These are phyloP conservation scores for Podosphaera xanthii DNA, from an alignment of 2,329 filamentous ascomycete genomes.

Conservation along the genomic window DNA sequence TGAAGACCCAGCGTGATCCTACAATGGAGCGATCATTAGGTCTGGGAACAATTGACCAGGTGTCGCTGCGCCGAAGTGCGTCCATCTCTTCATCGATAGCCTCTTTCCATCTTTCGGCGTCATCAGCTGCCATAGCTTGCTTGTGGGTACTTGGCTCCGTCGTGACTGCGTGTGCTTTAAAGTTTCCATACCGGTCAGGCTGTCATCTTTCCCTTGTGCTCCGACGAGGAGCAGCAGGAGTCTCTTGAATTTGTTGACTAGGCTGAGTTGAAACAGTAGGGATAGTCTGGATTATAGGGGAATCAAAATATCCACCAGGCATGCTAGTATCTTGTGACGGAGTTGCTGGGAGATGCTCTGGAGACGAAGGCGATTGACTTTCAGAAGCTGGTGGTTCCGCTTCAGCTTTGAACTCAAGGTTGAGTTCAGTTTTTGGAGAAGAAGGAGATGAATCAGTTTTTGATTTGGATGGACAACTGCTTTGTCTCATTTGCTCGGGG, in stretches of 20 bases:
- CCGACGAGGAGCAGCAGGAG: background rate
- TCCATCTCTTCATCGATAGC: slow-evolving; percentile 1
- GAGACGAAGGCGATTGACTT: background rate
- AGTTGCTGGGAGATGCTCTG: background rate
- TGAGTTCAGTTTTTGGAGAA: background rate
- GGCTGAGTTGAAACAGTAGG: background rate
- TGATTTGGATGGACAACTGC: background rate
- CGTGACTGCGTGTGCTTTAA: background rate
- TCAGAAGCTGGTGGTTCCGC: background rate
- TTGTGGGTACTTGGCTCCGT: background rate
- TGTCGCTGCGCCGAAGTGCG: background rate
- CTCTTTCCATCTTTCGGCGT: background rate
- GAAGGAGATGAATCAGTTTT: background rate
- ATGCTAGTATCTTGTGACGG: background rate
- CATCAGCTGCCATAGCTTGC: background rate
- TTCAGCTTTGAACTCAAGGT: background rate
- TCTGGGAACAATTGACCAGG: background rate
- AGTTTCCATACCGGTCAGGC: background rate
- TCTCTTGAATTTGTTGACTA: background rate
- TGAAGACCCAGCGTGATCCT: background rate
- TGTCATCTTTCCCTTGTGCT: background rate
- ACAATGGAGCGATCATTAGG: background rate
- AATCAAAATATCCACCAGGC: background rate
- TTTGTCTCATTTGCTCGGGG: background rate
- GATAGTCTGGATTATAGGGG: background rate